Base-by-base conservation (phyloP, 305 asterid genomes). In the Solanum hybrid region DNA sequence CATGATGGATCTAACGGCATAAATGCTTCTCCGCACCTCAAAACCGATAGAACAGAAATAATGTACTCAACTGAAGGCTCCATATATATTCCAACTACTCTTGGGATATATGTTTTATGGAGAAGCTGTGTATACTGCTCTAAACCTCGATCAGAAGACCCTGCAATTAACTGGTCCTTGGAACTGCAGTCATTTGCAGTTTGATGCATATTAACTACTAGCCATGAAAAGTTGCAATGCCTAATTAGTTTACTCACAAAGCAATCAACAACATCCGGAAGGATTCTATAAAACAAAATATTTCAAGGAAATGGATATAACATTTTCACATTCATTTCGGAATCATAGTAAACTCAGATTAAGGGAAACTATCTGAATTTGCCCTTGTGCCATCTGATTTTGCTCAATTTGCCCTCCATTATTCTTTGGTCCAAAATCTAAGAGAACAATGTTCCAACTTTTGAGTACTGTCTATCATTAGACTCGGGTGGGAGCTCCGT, bases 1-100 rank as follows among this genome's bases (percentile, higher is more conserved):
- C 98, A 97, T 31, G 98, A 92, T 71, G 99, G 96, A 86, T 97
- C 99, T 90, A 97, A 90, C n/a, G 99, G 99, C 96, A 97, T 90
- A 94, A 97, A 96, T 77, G 98, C 96, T 92, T 94, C 98, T 82
- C 99, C 99, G 71, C 98, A 96, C 94, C 98, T 96, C 89, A 97
- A 89, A 93, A 96, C 94, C 86, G 99, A 95, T 34, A 97, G 95
- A 89, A 95, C 95, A 9, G 98, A 93, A 89, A 96, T 95, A 91
- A 96, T 94, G 93, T 97, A 97, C 89, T 95, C 99, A 37, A 95
- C 94, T 35, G 99, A 97, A 36, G 99, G 99, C 92, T 94, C 99
- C 96, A 96, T 95, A 90, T 94, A 96, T 91, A 97, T 90, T 75
- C 96, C 98, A 20, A 97, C 90, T 89, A 96, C 91, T 91, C 90